Base-by-base conservation (phyloP, 768 basidiomycete species). In the Amanita brunnescens region DNA sequence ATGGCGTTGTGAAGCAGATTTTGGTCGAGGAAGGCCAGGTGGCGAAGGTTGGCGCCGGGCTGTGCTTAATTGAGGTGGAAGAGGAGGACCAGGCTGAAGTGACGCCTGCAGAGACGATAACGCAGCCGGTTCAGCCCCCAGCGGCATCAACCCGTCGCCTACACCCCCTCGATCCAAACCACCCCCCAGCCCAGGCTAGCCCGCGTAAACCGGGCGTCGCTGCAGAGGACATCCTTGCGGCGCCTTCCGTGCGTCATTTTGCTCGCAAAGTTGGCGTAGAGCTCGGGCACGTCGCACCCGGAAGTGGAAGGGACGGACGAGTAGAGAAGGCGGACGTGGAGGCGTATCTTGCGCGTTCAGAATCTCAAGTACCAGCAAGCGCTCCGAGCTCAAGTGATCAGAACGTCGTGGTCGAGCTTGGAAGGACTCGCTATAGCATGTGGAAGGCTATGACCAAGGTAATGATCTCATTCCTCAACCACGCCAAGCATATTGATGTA, bases 361-460 rank as follows among this genome's bases (percentile, higher is more conserved):
- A n/a, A n/a, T n/a, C n/a, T n/a, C n/a, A n/a, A n/a, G n/a, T n/a
- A 29, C 26, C 26, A 29, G 7, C 26, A 7, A 29, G 26, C 7
- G 5, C 26, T 7, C 26, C 26, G 7, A 29, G 26, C 7, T 34
- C 6, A 38, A 59, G n/a, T n/a, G n/a, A n/a, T n/a, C 54, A 14
- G 57, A 85, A 88, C 52, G 67, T 75, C 8, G 68, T 84, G 2
- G 77, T 91, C 2, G 87, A 88, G 47, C 73, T 93, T 21, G 83
- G 81, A 4, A 71, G 88, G 56, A 90, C 87, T 12, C 72, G 91
- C 49, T 79, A 81, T 60, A 82, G 81, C 8, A 94, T 93, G 91
- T 93, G 81, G 83, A 88, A 87, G 58, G 85, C 88, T 2, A 93
- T 93, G 91, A 78, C 74, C 8, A 88, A 87, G 78, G 88, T 83